Base-by-base conservation (phyloP, 331 rosid species). In the Malus hybrid region DNA sequence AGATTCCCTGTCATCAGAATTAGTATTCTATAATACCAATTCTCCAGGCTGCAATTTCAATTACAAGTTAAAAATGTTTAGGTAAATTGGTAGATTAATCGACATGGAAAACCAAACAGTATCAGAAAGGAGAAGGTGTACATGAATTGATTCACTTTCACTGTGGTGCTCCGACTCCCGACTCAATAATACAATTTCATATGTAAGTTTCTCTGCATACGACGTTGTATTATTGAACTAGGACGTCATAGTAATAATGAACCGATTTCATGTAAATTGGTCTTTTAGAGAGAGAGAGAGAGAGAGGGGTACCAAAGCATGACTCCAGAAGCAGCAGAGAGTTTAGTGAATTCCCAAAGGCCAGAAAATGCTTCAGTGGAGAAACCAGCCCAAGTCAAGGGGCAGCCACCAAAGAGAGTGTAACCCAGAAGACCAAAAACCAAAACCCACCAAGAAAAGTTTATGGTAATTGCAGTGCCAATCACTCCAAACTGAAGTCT, bases 1-100 rank as follows among this genome's bases (percentile, higher is more conserved):
- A 90, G 78, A 65, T 88, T 92, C 54, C 96, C 97, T 1, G 96
- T 86, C 91, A 90, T 90, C 74, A 88, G 54, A 19, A 88, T 83
- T 18, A 92, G 87, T 81, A 92, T 80, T 82, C 87, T 86, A 10
- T 92, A 92, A 61, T 90, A 92, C 97, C 97, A 92, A 54, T 74
- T 92, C 86, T 92, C 93, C 88, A 92, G 71, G 82, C 96, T 92
- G 87, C 36, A 78, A 56, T 15, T 33, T n/a, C n/a, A 66, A 24
- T 60, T 10, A 52, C n/a, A 65, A 15, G 13, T 19, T 55, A 16
- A 3, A 34, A 24, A 56, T 2, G 44, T 3, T 19, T 5, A 10
- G 14, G 44, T 39, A 39, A 56, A 32, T 19, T 74, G 13, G 44
- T 2, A 63, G 36, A 62, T 15, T 50, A 60, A 16, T 5, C 9